phyloP scores from a whole-genome alignment of 352 stramenopile species.

The Globisporangium echinulatum region DNA sequence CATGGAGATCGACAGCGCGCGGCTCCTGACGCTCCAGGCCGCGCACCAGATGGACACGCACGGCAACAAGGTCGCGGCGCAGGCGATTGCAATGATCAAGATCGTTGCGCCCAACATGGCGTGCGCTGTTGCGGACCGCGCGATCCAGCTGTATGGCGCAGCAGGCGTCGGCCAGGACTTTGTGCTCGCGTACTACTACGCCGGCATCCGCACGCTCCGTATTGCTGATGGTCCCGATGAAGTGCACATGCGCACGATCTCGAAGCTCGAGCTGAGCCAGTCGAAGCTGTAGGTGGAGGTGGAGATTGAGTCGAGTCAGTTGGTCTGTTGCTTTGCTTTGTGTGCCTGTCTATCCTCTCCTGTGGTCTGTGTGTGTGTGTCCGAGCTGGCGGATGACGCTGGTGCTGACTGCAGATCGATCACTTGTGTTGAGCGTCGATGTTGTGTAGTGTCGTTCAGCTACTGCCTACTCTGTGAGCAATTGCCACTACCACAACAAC shows the following conservation, averaged over 20 bases:
- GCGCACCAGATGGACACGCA: constrained; percentile 87
- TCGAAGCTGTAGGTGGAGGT: constrained; percentile 27
- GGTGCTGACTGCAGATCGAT: too few relatives aligned
- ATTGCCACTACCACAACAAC: too few relatives aligned
- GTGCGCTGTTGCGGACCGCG: constrained; percentile 83
- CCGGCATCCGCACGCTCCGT: constrained; percentile 87
- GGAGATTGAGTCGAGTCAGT: not conserved
- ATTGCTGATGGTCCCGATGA: constrained; percentile 96
- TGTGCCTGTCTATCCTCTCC: too few relatives aligned
- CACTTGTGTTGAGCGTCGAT: too few relatives aligned
- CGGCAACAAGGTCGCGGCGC: constrained; percentile 82
- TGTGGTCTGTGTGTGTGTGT: too few relatives aligned
- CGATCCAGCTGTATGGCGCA: constrained; percentile 81
- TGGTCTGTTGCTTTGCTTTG: not conserved
- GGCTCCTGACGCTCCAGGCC: constrained; percentile 83
- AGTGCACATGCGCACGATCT: constrained; percentile 94
- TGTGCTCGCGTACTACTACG: constrained; percentile 89
- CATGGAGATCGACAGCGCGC: constrained; percentile 77
- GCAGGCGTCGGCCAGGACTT: constrained; percentile 91
- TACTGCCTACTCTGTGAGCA: too few relatives aligned
- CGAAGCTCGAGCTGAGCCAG: constrained; percentile 86
- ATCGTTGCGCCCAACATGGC: constrained; percentile 91
- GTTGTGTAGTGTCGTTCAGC: too few relatives aligned
- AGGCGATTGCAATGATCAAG: constrained; percentile 97
- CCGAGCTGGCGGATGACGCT: too few relatives aligned